These are phyloP conservation scores for Buxus sempervirens DNA, from an alignment of 164 flowering plant species.

Conservation along the genomic window DNA sequence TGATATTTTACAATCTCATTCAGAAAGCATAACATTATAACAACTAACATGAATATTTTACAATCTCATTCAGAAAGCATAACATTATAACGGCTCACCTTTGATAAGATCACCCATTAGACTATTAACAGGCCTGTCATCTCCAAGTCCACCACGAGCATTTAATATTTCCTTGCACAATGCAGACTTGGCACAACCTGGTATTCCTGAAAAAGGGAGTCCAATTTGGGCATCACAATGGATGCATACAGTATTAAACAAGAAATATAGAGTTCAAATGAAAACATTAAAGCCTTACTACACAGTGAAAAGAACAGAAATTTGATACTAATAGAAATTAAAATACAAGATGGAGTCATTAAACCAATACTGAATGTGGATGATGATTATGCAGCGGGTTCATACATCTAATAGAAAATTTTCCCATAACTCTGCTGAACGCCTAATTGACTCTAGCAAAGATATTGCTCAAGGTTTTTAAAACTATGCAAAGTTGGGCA, in stretches of 20 bases:
- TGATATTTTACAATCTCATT: neutral
- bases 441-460: too few relatives aligned
- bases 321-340: too few relatives aligned
- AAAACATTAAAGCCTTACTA: too few relatives aligned
- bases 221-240: neutral
- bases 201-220: slow-evolving; percentile 63
- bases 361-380: too few relatives aligned
- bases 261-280: neutral
- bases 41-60: neutral
- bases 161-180: slow-evolving; percentile 79
- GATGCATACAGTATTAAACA: neutral
- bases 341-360: too few relatives aligned
- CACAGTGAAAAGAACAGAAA: too few relatives aligned
- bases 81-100: slow-evolving; percentile 41
- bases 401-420: too few relatives aligned
- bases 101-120: slow-evolving; percentile 96
- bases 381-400: too few relatives aligned
- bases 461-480: too few relatives aligned
- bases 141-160: slow-evolving; percentile 68
- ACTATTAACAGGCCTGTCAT: slow-evolving; percentile 73
- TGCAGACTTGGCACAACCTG: slow-evolving; percentile 98
- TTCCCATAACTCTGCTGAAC: too few relatives aligned
- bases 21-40: neutral
- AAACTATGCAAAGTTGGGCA: too few relatives aligned
- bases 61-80: neutral